Base-by-base conservation (phyloP, 352 stramenopile genomes). In the Thalassiosira hispida region DNA sequence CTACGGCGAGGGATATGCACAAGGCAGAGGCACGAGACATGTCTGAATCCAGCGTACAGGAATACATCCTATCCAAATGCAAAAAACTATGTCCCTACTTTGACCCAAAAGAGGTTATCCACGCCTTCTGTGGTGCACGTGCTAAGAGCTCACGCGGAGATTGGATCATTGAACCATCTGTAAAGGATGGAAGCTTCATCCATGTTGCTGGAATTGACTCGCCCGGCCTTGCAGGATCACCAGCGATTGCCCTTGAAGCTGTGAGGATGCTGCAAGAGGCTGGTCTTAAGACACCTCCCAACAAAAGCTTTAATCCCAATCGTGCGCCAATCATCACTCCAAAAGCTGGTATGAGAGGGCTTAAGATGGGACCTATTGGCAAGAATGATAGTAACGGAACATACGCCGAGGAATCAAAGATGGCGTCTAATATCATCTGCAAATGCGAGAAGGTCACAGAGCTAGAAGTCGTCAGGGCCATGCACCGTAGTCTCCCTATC, bases 401-500 rank as follows among this genome's bases (percentile, higher is more conserved):
- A 27, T 73, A 90, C 69, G 73, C 68, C 5, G 68, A 81, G 3
- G 77, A 87, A 55, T 56, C 35, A 1, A 61, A 77, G 38, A 91
- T 91, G 85, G 83, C 77, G 23, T 61, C 55, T 7, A 90, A 92
- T 77, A 85, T 92, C 8, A 73, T 93, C 61, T 93, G 88, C 71
- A 93, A 92, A 62, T 92, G 88, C 63, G 86, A 93, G 64, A 90
- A 90, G 61, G 88, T 93, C 1, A 93, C 86, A 33, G 88, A 93
- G 67, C 33, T 88, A 20, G 86, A 93, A 61, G 83, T 93, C 22
- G 84, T 92, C 12, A 77, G 80, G 44, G 88, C 88, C 27, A 59
- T 93, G 23, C 62, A 77, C 2, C 68, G 84, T 18, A 88, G 73
- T 31, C 60, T 93, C 3, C 86, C 88, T 2, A 90, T 93, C 71